Conservation (phyloP, 257 asterid species). For the Ballota nigra region DNA sequence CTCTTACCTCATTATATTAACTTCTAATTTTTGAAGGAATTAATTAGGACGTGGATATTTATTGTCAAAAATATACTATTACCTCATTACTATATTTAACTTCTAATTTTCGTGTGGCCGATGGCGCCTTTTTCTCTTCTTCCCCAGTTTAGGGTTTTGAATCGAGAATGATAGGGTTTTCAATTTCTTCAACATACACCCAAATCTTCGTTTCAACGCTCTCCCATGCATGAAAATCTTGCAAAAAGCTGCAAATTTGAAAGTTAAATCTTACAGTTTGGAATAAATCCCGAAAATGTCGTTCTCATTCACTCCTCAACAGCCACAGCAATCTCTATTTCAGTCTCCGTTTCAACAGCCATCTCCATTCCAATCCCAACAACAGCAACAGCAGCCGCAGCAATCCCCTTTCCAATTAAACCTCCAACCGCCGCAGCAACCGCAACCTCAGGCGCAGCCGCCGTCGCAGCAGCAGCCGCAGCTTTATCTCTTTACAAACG, state of each 20-base stretch:
- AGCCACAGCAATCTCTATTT: slow-evolving; percentile 38
- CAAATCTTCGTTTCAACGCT: neutral
- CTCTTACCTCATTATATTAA: no score
- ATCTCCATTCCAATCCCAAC: slow-evolving; percentile 35
- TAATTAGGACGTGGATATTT: no score
- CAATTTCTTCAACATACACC: slow-evolving; percentile 3
- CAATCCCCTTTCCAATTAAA: slow-evolving; percentile 53
- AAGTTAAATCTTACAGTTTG: neutral
- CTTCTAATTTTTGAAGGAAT: no score
- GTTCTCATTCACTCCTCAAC: slow-evolving; percentile 67
- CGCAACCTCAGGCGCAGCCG: slow-evolving; percentile 31
- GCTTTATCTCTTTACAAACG: slow-evolving; percentile 66
- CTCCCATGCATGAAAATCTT: slow-evolving; percentile 9
- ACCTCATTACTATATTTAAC: neutral
- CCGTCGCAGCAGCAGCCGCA: slow-evolving; percentile 51
- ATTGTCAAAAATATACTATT: neutral
- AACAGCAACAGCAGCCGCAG: slow-evolving; percentile 45
- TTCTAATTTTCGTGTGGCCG: neutral
- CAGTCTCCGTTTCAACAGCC: slow-evolving; percentile 50
- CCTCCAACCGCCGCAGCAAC: slow-evolving; percentile 38
- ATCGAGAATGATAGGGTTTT: slow-evolving; percentile 11
- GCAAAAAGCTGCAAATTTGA: neutral
- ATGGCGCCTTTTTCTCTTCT: slow-evolving; percentile 48
- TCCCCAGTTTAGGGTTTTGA: slow-evolving; percentile 47
- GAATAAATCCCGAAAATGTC: slow-evolving; percentile 38